These are phyloP conservation scores for Eutypa lata DNA, from an alignment of 2,329 filamentous ascomycete species.

Conservation along the genomic window DNA sequence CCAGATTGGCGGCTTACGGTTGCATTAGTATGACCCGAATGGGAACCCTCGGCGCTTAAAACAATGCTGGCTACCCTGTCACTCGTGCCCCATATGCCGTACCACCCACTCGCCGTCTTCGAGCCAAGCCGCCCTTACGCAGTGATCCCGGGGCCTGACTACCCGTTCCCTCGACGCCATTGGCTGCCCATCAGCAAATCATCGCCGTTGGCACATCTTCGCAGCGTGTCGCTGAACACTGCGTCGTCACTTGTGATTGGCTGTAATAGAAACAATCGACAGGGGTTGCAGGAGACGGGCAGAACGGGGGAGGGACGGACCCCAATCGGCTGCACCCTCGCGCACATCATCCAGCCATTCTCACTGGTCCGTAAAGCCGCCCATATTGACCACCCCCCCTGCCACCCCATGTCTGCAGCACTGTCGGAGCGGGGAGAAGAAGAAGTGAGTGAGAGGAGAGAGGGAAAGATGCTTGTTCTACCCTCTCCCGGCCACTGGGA, in stretches of 20 bases:
- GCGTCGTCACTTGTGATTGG: conserved; percentile 23
- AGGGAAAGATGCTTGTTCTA: no score
- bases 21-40: background rate
- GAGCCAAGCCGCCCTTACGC: conserved; percentile 9
- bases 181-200: conserved; percentile 25
- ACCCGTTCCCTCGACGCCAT: conserved; percentile 16
- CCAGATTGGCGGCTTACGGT: background rate
- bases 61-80: background rate
- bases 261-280: conserved; percentile 10
- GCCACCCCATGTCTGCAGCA: no score
- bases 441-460: no score
- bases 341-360: conserved; percentile 25
- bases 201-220: conserved; percentile 18
- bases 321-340: conserved; percentile 16
- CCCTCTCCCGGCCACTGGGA: no score
- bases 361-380: conserved; percentile 30
- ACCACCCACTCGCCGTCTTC: conserved; percentile 6
- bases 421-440: no score
- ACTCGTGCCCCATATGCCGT: conserved; percentile 1
- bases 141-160: conserved; percentile 9
- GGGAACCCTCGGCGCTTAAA: conserved; percentile 2
- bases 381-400: conserved; percentile 19
- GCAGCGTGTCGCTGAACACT: conserved; percentile 27
- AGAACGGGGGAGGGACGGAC: no score
- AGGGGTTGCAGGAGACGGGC: conserved; percentile 6